Base-by-base conservation (phyloP, 495 filamentous ascomycete genomes). In the Hyphodiscus hymeniophilus region DNA sequence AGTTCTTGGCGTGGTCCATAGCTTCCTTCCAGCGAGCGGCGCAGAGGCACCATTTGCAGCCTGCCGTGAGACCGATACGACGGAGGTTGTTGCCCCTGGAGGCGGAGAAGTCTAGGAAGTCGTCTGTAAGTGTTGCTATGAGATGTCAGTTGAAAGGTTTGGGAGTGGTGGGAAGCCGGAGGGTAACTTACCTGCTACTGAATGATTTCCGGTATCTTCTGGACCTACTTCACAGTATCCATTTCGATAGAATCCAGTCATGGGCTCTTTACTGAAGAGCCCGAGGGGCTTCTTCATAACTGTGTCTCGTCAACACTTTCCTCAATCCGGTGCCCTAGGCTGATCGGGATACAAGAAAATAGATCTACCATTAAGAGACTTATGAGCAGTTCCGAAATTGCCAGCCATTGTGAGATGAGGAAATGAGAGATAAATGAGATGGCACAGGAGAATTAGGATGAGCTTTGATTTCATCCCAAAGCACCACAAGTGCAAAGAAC, bases 1-100 rank as follows among this genome's bases (percentile, higher is more conserved):
- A 67, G 10, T 47, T 53, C 8, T 57, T 54, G 6, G 50, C 45
- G 22, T 67, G 62, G 12, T 72, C 62, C 39, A 71, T 67, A 13
- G 70, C 75, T 51, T 78, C 73, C 54, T 69, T 67, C 74, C 74
- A 79, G 32, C 74, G 54, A 13, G 52, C 52, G 3, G 74, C 72
- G 52, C 75, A 75, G 12, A 81, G 56, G 54, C 80, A 82, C 78
- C 80, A 81, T 50, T 71, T 72, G 43, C 75, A 79, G 3, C 79
- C 77, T 11, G 60, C 66, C 21, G 65, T 73, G 22, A 81, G 64
- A 16, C 78, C 78, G 24, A 68, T 59, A 3, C 49, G 36, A 2
- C 74, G 65, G 15, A 84, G 64, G 50, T 81, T 73, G 54, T 82
- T 82, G 33, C 76, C 78, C 13, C 68, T 63, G 0, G 68, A 64